Percentiles rank a stretch among this genome's conserved stretches.
Evolutionary conservation across 768 basidiomycete species (phyloP).

Genomic region (Auriscalpium microsporum): DNA sequence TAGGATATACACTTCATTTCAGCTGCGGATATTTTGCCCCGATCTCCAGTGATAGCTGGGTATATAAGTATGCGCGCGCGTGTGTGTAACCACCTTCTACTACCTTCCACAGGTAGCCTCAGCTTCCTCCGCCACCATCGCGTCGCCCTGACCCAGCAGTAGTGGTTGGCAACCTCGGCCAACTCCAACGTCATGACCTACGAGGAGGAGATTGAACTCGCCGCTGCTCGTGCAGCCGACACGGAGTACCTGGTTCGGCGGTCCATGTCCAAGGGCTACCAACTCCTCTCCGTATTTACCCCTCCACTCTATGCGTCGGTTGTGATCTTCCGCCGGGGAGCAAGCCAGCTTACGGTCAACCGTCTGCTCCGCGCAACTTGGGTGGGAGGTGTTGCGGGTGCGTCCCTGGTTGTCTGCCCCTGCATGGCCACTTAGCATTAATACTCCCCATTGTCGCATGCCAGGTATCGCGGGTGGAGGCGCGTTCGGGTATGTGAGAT

Average conservation of each 20-base stretch:
- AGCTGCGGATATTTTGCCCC: too few relatives aligned
- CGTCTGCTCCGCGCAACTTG: slow-evolving; percentile 63
- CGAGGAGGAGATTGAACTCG: not conserved
- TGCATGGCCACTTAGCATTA: not conserved
- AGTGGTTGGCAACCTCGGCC: too few relatives aligned
- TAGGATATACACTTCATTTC: too few relatives aligned
- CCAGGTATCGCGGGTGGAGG: slow-evolving; percentile 46
- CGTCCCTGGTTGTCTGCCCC: slow-evolving; percentile 6
- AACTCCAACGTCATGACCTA: too few relatives aligned
- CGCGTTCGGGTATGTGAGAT: slow-evolving; percentile 52
- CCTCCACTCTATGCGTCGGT: slow-evolving; percentile 55
- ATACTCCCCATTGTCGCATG: not conserved
- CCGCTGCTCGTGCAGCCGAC: slow-evolving; percentile 39
- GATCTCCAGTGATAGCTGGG: too few relatives aligned
- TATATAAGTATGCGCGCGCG: too few relatives aligned
- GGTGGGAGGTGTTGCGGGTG: slow-evolving; percentile 59
- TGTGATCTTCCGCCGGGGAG: slow-evolving; percentile 45
- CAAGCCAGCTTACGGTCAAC: slow-evolving; percentile 48
- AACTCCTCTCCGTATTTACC: slow-evolving; percentile 50
- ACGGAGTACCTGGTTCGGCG: slow-evolving; percentile 60
- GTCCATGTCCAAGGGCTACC: slow-evolving; percentile 60
- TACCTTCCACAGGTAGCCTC: too few relatives aligned
- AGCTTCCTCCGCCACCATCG: too few relatives aligned
- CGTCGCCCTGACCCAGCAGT: too few relatives aligned
- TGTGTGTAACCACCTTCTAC: too few relatives aligned